phyloP scores from a whole-genome alignment of 108 stramenopile genomes.

The Nitzschia putrida region DNA sequence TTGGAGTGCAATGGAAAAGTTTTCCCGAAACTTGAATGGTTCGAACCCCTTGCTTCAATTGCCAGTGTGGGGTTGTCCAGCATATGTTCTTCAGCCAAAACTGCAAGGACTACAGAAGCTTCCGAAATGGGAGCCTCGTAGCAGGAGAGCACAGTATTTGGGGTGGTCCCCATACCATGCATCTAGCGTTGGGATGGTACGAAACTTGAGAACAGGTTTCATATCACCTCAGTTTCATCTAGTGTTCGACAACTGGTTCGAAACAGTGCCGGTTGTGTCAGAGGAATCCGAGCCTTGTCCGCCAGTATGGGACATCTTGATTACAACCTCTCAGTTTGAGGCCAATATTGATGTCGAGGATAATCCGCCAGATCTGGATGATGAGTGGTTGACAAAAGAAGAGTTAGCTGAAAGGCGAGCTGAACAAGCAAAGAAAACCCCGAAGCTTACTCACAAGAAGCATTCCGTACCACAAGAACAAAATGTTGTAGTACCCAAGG shows the following conservation, averaged over 20 bases:
- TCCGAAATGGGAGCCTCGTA: slow-evolving; percentile 39
- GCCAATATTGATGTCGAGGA: slow-evolving; percentile 6
- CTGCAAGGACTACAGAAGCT: slow-evolving; percentile 45
- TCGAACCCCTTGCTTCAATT: slow-evolving; percentile 3
- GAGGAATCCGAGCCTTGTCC: background rate
- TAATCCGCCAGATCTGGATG: background rate
- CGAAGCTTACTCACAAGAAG: background rate
- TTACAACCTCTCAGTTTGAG: background rate
- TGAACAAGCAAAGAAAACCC: background rate
- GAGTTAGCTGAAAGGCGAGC: background rate
- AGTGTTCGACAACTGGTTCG: slow-evolving; percentile 25
- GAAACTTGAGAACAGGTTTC: slow-evolving; percentile 15
- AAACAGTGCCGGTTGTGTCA: background rate
- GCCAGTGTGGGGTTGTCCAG: slow-evolving; percentile 41
- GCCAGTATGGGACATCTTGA: background rate
- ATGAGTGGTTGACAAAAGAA: slow-evolving; percentile 11
- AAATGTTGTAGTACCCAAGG: background rate
- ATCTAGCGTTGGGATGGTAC: background rate
- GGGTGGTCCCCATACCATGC: slow-evolving; percentile 6
- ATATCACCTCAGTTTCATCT: slow-evolving; percentile 46
- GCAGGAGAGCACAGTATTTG: slow-evolving; percentile 26
- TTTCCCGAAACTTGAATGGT: slow-evolving; percentile 20
- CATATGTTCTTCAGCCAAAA: slow-evolving; percentile 41
- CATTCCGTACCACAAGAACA: too few relatives aligned
- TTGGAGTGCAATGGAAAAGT: slow-evolving; percentile 28